Evolutionary conservation across 2,329 filamentous ascomycete species (phyloP).

Genomic region (Neofusicoccum sp.): DNA sequence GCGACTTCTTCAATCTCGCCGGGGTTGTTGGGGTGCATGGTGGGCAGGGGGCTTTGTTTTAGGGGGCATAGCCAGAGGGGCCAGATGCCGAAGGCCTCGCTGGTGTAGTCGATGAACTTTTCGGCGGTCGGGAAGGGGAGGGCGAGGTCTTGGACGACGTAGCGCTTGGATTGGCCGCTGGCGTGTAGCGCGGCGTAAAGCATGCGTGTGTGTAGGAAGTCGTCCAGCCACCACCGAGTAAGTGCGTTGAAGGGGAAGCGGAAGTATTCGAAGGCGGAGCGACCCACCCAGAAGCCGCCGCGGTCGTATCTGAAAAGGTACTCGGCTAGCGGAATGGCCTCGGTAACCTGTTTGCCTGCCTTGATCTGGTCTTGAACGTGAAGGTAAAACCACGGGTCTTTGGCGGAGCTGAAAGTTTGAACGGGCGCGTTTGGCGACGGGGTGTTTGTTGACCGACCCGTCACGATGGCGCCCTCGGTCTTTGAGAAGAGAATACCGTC

Average conservation of each 20-base stretch:
- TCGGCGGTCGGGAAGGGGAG: conserved; percentile 47
- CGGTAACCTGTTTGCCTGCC: conserved; percentile 41
- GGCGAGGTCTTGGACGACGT: conserved; percentile 67
- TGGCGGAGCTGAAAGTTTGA: conserved; percentile 44
- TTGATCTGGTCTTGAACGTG: conserved; percentile 39
- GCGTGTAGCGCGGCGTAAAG: conserved; percentile 68
- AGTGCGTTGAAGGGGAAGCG: conserved; percentile 64
- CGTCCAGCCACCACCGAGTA: conserved; percentile 64
- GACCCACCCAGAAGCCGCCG: conserved; percentile 69
- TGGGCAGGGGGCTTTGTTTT: conserved; percentile 25
- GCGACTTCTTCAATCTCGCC: neutral
- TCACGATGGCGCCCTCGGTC: conserved; percentile 47
- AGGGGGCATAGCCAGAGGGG: conserved; percentile 55
- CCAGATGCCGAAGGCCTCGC: conserved; percentile 45
- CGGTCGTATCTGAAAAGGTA: conserved; percentile 74
- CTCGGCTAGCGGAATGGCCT: conserved; percentile 64
- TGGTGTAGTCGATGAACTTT: conserved; percentile 48
- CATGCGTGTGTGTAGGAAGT: conserved; percentile 64
- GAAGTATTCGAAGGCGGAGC: conserved; percentile 67
- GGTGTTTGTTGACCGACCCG: conserved; percentile 45
- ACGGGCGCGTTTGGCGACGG: conserved; percentile 13
- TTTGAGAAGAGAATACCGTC: conserved; percentile 55
- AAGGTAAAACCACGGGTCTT: conserved; percentile 57
- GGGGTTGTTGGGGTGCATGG: conserved; percentile 15
- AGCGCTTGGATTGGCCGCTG: conserved; percentile 61